Evolutionary conservation across 257 asterid species (phyloP), one percentile per base, ranked within the genome.

Genomic region (Solanum gracilifrons): DNA sequence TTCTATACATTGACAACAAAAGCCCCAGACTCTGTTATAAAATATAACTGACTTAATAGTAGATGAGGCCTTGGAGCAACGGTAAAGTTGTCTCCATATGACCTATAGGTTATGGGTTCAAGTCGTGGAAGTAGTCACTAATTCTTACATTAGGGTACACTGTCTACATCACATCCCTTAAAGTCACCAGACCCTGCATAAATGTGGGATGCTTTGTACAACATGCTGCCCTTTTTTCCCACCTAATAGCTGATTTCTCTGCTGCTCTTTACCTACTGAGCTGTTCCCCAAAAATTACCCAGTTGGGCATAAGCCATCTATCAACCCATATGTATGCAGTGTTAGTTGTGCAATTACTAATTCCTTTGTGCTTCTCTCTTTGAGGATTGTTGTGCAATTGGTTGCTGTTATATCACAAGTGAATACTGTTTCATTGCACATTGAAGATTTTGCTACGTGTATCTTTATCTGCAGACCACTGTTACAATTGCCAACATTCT

Each of bases 401-500:
- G 32, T 37, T 76, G 4, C 35, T 76, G 2, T 76, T 76, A 13
- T 21, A 11, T 21, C 82, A 21, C 6, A 74, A 74, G 51, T 36
- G 16, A 79, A 27, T 43, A 8, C 39, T 27, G 84, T 43, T 79
- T 41, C n/a, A 79, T 27, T 41, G 37, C n/a, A 79, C 64, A 25
- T 27, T 80, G 41, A 48, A 27, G 64, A 82, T 48, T 80, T 48
- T 31, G 85, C 31, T 31, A 31, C 71, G 86, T 88, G 73, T 84
- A 72, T 69, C 64, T 55, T 18, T 32, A 92, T 87, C 51, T 62
- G 89, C 93, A 96, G 99, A 43, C 98, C 98, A 35, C 97, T 96
- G 86, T 87, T 96, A 89, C 91, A 94, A 86, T 89, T 91, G 85
- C 98, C 98, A 60, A 88, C 88, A 27, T 96, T 96, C 93, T 96